Evolutionary conservation across 768 basidiomycete genomes (phyloP).

Genomic region (Russula ochroleuca): DNA sequence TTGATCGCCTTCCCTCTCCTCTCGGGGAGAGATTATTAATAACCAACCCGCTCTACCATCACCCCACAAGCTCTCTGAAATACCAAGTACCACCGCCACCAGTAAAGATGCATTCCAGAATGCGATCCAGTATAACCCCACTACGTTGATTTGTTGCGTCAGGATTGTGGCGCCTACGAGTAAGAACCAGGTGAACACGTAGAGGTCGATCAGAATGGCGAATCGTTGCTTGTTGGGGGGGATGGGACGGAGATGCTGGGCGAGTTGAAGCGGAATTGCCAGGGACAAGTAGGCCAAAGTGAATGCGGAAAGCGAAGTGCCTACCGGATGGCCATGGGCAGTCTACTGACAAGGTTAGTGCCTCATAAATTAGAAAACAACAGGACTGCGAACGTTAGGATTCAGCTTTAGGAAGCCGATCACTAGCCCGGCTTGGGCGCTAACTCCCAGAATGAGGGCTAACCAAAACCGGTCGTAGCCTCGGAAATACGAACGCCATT

Average conservation of each 20-base stretch:
- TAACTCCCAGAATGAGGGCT: slow-evolving; percentile 44
- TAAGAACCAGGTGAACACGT: slow-evolving; percentile 54
- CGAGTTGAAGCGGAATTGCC: slow-evolving; percentile 39
- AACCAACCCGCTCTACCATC: slow-evolving; percentile 20
- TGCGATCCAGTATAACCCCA: slow-evolving; percentile 54
- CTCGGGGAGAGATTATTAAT: slow-evolving; percentile 13
- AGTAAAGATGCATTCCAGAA: slow-evolving; percentile 49
- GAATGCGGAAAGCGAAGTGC: slow-evolving; percentile 48
- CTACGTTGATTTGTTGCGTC: slow-evolving; percentile 42
- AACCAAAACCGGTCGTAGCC: slow-evolving; percentile 62
- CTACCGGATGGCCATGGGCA: slow-evolving; percentile 52
- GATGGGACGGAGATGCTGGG: slow-evolving; percentile 32
- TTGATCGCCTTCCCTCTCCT: slow-evolving; percentile 19
- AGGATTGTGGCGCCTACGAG: slow-evolving; percentile 49
- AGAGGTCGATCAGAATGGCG: slow-evolving; percentile 49
- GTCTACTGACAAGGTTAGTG: slow-evolving; percentile 41
- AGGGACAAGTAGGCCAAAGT: slow-evolving; percentile 50
- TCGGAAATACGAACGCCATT: slow-evolving; percentile 27
- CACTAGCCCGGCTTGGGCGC: slow-evolving; percentile 46
- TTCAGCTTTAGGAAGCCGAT: slow-evolving; percentile 52
- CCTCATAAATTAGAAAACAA: not conserved
- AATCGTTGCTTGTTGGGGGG: slow-evolving; percentile 46
- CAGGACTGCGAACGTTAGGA: slow-evolving; percentile 50
- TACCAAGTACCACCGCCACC: slow-evolving; percentile 39
- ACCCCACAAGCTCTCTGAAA: slow-evolving; percentile 36